Conservation (phyloP, 805 yeast genomes). For the Candida chilensis region DNA sequence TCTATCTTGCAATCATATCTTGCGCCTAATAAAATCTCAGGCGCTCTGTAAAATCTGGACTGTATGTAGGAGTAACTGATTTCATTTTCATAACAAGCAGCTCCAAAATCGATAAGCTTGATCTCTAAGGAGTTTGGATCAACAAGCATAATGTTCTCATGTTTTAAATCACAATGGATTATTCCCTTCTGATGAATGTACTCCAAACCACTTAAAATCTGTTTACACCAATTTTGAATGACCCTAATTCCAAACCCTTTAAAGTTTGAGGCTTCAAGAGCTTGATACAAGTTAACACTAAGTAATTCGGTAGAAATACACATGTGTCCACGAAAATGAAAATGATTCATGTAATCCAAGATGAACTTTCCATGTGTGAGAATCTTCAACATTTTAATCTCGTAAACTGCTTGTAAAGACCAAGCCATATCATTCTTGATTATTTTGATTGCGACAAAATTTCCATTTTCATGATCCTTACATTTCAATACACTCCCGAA, state of each 20-base stretch:
- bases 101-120: constrained; percentile 78
- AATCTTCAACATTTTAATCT: constrained; percentile 55
- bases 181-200: constrained; percentile 47
- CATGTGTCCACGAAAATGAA: constrained; percentile 73
- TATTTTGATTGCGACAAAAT: constrained; percentile 63
- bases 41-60: constrained; percentile 72
- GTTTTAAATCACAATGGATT: constrained; percentile 82
- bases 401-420: constrained; percentile 71
- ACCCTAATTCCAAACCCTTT: constrained; percentile 36
- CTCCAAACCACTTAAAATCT: constrained; percentile 50
- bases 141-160: constrained; percentile 66
- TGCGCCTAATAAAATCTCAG: constrained; percentile 66
- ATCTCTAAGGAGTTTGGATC: constrained; percentile 34
- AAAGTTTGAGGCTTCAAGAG: constrained; percentile 39
- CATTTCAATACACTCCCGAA: constrained; percentile 75
- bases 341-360: constrained; percentile 57
- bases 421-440: constrained; percentile 67
- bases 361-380: constrained; percentile 27
- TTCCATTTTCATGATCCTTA: constrained; percentile 52
- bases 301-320: constrained; percentile 73
- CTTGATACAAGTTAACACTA: constrained; percentile 57
- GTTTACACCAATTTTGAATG: constrained; percentile 36
- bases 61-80: constrained; percentile 41
- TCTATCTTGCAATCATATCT: constrained; percentile 46
- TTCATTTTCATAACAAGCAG: constrained; percentile 39